Base-by-base conservation (phyloP, 129 eudicot species). In the Flaveria ramosissima region DNA sequence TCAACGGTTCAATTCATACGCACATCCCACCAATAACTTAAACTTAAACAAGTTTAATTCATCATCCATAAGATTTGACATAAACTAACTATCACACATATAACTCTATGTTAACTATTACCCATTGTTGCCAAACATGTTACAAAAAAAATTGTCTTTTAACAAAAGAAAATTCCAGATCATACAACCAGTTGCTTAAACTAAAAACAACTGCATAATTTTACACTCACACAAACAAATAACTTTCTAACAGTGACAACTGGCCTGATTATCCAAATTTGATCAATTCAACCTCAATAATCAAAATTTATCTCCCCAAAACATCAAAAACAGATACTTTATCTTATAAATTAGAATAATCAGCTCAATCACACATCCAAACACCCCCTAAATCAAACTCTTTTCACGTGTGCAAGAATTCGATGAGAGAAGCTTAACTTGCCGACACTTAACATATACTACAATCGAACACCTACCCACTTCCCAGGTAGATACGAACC, bases 361-460 rank as follows among this genome's bases (percentile, higher is more conserved):
- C 72, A 43, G 72, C 36, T 41, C 21, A 19, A 51, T n/a, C 63
- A 17, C 59, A 71, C n/a, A 71, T 71, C 50, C 20, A 70, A 70
- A 21, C 21, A 23, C 21, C 14, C 48, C 69, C 36, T 30, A 30
- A 30, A 62, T 3, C 43, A 26, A 63, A 27, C 41, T 63, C 1
- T 56, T 7, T 45, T 45, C 3, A 1, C 0, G 0, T 10, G 14
- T 45, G 41, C 41, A 36, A 6, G 41, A 36, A 6, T 36, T 36
- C 41, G 7, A 6, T 36, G 41, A 6, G 41, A 36, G 41, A 13
- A 48, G 41, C 24, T 42, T 21, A 41, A 66, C 27, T 66, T 36
- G 71, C 26, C 20, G 17, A 57, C 42, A 57, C 69, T 21, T 7
- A 2, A 4, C 36, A 30, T 30, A 30, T 30, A 30, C 36, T 3